Percentiles rank a stretch among this genome's conserved stretches.
Evolutionary conservation across 1,139 yeast genomes (phyloP).

Genomic region (Scheffersomyces titani): DNA sequence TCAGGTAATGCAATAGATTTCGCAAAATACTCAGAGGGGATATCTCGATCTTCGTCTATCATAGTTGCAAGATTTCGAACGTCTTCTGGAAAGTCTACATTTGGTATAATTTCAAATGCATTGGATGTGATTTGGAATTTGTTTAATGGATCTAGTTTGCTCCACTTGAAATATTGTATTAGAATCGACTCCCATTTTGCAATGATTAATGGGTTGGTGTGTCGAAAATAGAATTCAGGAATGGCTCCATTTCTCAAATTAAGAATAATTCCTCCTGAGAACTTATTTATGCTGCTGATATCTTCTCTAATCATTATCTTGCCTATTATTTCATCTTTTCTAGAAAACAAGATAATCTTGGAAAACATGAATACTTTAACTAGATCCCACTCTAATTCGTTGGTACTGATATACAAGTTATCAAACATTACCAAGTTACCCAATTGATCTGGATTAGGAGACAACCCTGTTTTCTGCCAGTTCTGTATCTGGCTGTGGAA

Average conservation of each 20-base stretch:
- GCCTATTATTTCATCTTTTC: conserved; percentile 37
- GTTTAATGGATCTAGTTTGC: conserved; percentile 25
- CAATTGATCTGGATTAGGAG: conserved; percentile 9
- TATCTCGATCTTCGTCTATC: conserved; percentile 33
- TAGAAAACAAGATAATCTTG: conserved; percentile 37
- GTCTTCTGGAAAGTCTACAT: conserved; percentile 38
- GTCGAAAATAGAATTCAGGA: conserved; percentile 47
- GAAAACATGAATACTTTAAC: conserved; percentile 43
- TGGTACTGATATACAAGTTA: conserved; percentile 38
- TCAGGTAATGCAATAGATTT: conserved; percentile 35
- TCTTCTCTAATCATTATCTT: conserved; percentile 33
- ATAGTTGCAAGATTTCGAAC: conserved; percentile 37
- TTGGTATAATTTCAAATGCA: conserved; percentile 42
- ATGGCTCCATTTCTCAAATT: conserved; percentile 40
- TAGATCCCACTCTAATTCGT: conserved; percentile 37
- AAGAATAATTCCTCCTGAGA: conserved; percentile 30
- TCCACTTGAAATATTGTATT: conserved; percentile 15
- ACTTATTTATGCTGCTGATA: conserved; percentile 28
- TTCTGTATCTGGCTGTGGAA: background rate
- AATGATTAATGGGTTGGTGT: conserved; percentile 33
- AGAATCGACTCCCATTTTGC: conserved; percentile 44
- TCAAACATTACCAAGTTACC: conserved; percentile 46
- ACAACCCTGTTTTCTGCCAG: background rate
- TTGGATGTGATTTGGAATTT: conserved; percentile 52
- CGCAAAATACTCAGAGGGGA: conserved; percentile 40